Conservation (phyloP, 441 rosid species). For the Melastoma candidum region DNA sequence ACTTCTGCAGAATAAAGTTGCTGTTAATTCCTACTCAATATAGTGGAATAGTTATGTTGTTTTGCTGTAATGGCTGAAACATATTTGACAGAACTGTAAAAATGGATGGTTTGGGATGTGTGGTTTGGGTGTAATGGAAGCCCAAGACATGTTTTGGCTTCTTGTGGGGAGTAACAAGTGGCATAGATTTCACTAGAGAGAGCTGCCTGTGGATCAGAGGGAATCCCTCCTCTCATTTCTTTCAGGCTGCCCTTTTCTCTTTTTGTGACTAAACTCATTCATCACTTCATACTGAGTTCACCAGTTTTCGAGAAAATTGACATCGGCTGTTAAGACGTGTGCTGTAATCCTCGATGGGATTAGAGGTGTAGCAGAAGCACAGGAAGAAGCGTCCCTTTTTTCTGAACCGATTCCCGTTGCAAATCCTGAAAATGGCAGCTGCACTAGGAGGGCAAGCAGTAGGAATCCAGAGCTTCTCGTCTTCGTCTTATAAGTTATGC, state of each 20-base stretch:
- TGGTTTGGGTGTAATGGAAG: no score
- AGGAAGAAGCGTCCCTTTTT: not conserved
- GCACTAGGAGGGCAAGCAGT: conserved; percentile 39
- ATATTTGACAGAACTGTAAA: no score
- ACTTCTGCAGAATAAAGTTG: no score
- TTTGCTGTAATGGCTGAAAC: no score
- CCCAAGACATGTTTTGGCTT: no score
- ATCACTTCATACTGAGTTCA: no score
- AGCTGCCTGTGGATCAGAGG: conserved; percentile 35
- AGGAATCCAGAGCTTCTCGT: conserved; percentile 41
- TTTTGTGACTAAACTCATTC: not conserved
- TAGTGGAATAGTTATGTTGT: no score
- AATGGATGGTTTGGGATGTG: no score
- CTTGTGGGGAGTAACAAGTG: conserved; percentile 19
- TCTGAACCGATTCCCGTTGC: not conserved
- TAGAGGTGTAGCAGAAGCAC: not conserved
- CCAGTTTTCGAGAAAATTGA: no score
- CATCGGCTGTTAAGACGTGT: no score
- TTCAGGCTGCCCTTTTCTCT: conserved; percentile 9
- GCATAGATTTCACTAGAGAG: conserved; percentile 23
- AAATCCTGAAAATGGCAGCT: conserved; percentile 33
- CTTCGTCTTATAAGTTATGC: conserved; percentile 37
- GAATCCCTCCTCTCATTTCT: conserved; percentile 8
- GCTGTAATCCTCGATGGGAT: no score
- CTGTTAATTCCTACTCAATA: no score